Conservation (phyloP, 2,329 filamentous ascomycete species). For the Paecilomyces fulvus region DNA sequence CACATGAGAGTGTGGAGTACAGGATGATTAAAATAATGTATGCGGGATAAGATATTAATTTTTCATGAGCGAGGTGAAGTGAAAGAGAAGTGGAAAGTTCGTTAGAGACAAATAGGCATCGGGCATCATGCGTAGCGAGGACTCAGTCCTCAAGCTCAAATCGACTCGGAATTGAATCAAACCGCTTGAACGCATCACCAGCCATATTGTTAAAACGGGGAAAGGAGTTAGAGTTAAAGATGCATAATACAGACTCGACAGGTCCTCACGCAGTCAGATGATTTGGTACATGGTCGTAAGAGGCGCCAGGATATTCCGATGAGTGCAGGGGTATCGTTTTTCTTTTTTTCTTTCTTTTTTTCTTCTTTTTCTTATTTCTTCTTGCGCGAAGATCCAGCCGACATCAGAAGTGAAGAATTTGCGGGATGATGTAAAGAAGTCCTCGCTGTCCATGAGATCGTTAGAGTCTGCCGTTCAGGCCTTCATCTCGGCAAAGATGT, state of each 20-base stretch:
- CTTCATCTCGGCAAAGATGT: conserved; percentile 61
- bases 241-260: not conserved
- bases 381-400: not conserved
- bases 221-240: not conserved
- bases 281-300: not conserved
- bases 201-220: not conserved
- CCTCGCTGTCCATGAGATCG: not conserved
- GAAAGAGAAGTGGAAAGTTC: not conserved
- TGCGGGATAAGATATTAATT: not conserved
- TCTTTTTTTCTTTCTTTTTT: too few species aligned
- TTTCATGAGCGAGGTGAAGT: not conserved
- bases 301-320: not conserved
- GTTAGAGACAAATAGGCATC: not conserved
- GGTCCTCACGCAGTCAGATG: not conserved
- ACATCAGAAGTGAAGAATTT: not conserved
- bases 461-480: conserved; percentile 15
- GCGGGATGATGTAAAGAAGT: not conserved
- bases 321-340: not conserved
- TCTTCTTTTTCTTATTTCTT: too few species aligned
- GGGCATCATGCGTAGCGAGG: not conserved
- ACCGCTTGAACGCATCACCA: not conserved
- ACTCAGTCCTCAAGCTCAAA: not conserved
- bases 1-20: not conserved
- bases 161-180: not conserved
- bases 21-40: not conserved